These are phyloP conservation scores for Helotiales sp. DNA, from an alignment of 2,329 filamentous ascomycete genomes.

Conservation along the genomic window DNA sequence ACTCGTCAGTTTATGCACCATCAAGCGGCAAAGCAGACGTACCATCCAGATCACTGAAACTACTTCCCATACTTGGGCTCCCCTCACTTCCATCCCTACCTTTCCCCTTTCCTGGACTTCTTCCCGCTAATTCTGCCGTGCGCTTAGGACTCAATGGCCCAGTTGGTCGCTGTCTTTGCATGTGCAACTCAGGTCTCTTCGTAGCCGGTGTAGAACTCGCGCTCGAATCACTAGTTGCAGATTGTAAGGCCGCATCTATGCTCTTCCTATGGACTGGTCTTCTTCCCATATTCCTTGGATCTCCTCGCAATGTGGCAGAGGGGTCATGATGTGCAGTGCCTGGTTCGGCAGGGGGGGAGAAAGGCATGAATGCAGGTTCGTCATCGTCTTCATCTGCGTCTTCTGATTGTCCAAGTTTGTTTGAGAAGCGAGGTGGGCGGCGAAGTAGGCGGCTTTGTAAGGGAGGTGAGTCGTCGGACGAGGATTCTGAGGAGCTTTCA, in stretches of 20 bases:
- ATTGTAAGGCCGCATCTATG: conserved; percentile 26
- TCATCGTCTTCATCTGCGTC: conserved; percentile 35
- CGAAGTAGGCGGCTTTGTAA: conserved; percentile 33
- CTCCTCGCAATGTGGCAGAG: conserved; percentile 31
- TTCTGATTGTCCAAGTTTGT: conserved; percentile 27
- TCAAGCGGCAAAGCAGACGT: conserved; percentile 22
- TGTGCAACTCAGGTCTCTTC: conserved; percentile 20
- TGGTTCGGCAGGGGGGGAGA: conserved; percentile 14
- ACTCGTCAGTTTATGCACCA: neutral
- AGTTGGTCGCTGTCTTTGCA: conserved; percentile 18
- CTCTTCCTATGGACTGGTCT: conserved; percentile 21
- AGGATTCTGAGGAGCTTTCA: conserved; percentile 23
- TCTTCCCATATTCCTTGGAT: conserved; percentile 24
- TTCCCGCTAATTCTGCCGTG: conserved; percentile 56
- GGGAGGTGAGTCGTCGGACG: conserved; percentile 29
- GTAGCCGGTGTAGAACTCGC: conserved; percentile 44
- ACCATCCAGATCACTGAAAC: conserved; percentile 84
- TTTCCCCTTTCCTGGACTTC: conserved; percentile 53
- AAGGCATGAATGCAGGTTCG: conserved; percentile 34
- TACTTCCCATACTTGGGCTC: conserved; percentile 79
- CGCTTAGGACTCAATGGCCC: conserved; percentile 59
- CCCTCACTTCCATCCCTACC: conserved; percentile 68
- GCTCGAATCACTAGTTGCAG: conserved; percentile 61
- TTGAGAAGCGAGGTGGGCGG: conserved; percentile 30
- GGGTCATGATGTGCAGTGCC: conserved; percentile 28